Evolutionary conservation across 495 filamentous ascomycete genomes (phyloP).

Genomic region (Opeltia flavorubescens): DNA sequence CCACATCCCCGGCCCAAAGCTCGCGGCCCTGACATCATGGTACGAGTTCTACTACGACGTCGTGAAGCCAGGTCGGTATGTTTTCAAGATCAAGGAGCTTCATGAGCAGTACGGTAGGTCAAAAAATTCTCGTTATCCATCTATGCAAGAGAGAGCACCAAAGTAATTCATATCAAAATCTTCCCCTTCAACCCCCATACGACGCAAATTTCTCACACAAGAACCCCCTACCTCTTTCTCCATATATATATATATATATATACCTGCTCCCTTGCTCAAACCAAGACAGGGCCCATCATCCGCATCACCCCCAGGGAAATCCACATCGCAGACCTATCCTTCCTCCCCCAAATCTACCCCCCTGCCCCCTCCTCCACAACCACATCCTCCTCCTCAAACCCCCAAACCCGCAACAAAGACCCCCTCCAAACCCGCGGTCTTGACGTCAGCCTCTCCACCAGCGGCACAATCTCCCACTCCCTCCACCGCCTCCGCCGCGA

Average conservation of each 20-base stretch:
- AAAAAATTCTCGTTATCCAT: background rate
- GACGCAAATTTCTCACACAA: background rate
- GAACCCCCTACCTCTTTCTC: no score
- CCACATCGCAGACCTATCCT: slow-evolving; percentile 21
- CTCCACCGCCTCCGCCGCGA: slow-evolving; percentile 24
- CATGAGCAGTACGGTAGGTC: slow-evolving; percentile 32
- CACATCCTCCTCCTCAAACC: no score
- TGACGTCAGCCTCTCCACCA: slow-evolving; percentile 12
- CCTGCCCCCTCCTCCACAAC: slow-evolving; percentile 4
- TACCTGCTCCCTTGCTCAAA: background rate
- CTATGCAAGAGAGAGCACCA: background rate
- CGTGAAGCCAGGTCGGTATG: slow-evolving; percentile 22
- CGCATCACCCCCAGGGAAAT: slow-evolving; percentile 26
- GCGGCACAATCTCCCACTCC: slow-evolving; percentile 17
- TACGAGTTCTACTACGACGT: slow-evolving; percentile 40
- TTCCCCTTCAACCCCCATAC: no score
- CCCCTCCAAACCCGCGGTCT: slow-evolving; percentile 12
- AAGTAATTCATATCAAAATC: background rate
- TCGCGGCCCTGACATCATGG: slow-evolving; percentile 32
- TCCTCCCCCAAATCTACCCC: slow-evolving; percentile 20
- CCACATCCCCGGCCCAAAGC: slow-evolving; percentile 31
- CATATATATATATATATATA: background rate
- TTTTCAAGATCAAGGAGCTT: slow-evolving; percentile 27
- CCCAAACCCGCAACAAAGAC: slow-evolving; percentile 17
- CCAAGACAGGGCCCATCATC: slow-evolving; percentile 22